Conservation (phyloP, 1,139 yeast genomes). For the Geotrichum citri-aurantii region DNA sequence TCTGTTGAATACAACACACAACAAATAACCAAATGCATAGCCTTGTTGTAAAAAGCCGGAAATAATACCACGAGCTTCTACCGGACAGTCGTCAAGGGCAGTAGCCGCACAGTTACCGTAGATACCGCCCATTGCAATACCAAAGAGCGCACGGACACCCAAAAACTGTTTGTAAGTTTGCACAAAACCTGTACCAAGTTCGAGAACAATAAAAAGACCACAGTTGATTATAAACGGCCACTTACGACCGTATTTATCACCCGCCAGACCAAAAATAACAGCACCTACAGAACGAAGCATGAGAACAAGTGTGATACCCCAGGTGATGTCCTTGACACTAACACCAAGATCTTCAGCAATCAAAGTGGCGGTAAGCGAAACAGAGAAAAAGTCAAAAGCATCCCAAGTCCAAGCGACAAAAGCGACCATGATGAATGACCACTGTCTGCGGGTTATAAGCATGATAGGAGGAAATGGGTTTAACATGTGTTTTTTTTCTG, state of each 20-base stretch:
- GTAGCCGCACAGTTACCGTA: conserved; percentile 65
- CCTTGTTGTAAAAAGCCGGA: conserved; percentile 70
- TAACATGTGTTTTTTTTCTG: conserved; percentile 30
- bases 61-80: conserved; percentile 51
- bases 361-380: conserved; percentile 52
- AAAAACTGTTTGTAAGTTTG: conserved; percentile 57
- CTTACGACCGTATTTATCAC: conserved; percentile 68
- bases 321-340: conserved; percentile 52
- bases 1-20: conserved; percentile 60
- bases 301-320: conserved; percentile 76
- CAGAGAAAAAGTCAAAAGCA: conserved; percentile 71
- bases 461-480: conserved; percentile 53
- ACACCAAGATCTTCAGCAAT: conserved; percentile 52
- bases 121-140: conserved; percentile 65
- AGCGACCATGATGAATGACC: conserved; percentile 59
- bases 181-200: conserved; percentile 69
- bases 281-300: conserved; percentile 83
- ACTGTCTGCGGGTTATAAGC: conserved; percentile 44
- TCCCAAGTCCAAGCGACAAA: conserved; percentile 75
- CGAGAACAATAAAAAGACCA: conserved; percentile 49
- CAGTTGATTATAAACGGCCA: conserved; percentile 60
- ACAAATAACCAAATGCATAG: conserved; percentile 61
- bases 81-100: conserved; percentile 65
- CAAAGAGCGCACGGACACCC: conserved; percentile 65
- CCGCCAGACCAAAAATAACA: conserved; percentile 56